Conservation (phyloP, 805 yeast genomes). For the Candida suzukii region DNA sequence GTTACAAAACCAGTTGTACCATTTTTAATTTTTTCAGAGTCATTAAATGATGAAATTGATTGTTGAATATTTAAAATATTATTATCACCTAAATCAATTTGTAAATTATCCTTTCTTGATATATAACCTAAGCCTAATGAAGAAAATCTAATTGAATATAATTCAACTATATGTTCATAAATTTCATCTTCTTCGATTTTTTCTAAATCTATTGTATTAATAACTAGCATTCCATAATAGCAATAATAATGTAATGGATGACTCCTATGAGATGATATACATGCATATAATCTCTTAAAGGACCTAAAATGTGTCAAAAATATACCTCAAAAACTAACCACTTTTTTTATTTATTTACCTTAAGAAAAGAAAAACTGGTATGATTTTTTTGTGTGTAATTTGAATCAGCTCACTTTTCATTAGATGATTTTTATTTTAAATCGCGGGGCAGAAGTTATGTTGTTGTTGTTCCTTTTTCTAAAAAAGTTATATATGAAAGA, state of each 20-base stretch:
- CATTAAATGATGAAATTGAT: conserved; percentile 23
- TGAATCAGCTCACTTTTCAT: too few relatives aligned
- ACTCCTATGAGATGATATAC: too few relatives aligned
- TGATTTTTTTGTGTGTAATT: too few relatives aligned
- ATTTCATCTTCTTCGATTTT: conserved; percentile 7
- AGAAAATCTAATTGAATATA: conserved; percentile 12
- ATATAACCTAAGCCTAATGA: conserved; percentile 23
- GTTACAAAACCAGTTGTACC: conserved; percentile 59
- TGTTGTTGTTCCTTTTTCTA: too few relatives aligned
- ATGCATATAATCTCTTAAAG: too few relatives aligned
- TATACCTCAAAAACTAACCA: too few relatives aligned
- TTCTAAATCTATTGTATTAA: not conserved
- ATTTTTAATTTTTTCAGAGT: conserved; percentile 21
- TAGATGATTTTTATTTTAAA: too few relatives aligned
- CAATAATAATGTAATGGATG: not conserved
- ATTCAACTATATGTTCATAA: conserved; percentile 21
- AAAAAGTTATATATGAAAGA: too few relatives aligned
- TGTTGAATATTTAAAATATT: conserved; percentile 22
- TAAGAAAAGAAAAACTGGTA: too few relatives aligned
- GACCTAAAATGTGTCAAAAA: too few relatives aligned
- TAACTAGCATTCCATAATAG: not conserved
- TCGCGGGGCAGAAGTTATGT: too few relatives aligned
- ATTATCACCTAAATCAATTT: conserved; percentile 11
- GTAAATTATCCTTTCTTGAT: conserved; percentile 9
- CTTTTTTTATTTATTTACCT: too few relatives aligned